phyloP scores from a whole-genome alignment of 768 basidiomycete genomes.

The Ramaria rubella region DNA sequence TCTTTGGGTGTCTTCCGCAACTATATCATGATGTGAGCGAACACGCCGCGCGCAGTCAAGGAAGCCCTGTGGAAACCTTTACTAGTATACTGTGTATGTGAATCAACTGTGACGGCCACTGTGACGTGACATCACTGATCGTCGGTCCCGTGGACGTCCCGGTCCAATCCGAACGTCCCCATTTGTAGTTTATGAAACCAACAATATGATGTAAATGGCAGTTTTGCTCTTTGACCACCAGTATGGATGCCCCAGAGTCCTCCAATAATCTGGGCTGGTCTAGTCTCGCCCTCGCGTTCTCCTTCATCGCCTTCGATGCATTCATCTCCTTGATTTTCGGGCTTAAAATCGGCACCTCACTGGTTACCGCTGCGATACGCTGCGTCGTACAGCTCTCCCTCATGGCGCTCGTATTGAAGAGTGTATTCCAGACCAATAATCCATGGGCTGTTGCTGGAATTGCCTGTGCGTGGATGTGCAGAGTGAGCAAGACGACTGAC shows the following conservation, averaged over 20 bases:
- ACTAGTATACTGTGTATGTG: no score
- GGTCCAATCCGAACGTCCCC: no score
- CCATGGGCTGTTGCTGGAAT: slow-evolving; percentile 71
- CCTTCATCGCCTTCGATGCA: slow-evolving; percentile 71
- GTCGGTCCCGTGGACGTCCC: no score
- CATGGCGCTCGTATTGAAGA: slow-evolving; percentile 62
- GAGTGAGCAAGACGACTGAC: not conserved
- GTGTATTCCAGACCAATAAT: slow-evolving; percentile 69
- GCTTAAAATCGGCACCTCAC: slow-evolving; percentile 61
- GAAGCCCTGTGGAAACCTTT: no score
- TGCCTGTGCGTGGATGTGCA: slow-evolving; percentile 45
- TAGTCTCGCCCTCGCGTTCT: slow-evolving; percentile 71
- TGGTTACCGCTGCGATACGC: slow-evolving; percentile 62
- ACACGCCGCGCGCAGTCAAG: no score
- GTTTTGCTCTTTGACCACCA: not conserved
- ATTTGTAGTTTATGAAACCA: no score
- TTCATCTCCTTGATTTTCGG: slow-evolving; percentile 55
- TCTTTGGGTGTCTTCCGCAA: no score
- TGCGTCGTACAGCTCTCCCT: slow-evolving; percentile 75
- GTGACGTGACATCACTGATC: no score
- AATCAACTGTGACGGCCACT: no score
- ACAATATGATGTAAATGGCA: no score
- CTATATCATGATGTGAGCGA: no score
- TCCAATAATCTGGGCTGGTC: slow-evolving; percentile 46
- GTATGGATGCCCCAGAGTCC: slow-evolving; percentile 27